phyloP scores from a whole-genome alignment of 2,329 filamentous ascomycete species.

The Ambrosiella beaveri region DNA sequence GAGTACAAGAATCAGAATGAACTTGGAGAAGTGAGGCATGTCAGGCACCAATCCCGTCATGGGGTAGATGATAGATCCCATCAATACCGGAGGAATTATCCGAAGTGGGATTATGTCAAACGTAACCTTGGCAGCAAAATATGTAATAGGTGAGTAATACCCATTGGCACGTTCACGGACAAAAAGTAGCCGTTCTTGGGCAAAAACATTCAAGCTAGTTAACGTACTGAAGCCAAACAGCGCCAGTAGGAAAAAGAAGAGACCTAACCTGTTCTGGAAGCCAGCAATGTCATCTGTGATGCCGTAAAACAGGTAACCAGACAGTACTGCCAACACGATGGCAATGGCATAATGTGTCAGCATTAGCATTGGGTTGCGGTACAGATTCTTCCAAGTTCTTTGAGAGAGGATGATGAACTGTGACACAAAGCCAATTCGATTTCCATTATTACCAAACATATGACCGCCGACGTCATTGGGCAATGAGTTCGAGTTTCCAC shows the following conservation, averaged over 20 bases:
- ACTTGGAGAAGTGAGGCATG: slow-evolving; percentile 70
- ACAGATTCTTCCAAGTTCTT: slow-evolving; percentile 91
- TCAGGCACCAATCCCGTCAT: slow-evolving; percentile 89
- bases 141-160: slow-evolving; percentile 86
- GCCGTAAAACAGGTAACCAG: slow-evolving; percentile 90
- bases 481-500: slow-evolving; percentile 33
- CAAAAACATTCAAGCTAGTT: slow-evolving; percentile 86
- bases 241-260: slow-evolving; percentile 94
- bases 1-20: slow-evolving; percentile 77
- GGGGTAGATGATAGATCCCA: slow-evolving; percentile 90
- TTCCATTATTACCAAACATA: slow-evolving; percentile 61
- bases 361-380: slow-evolving; percentile 96
- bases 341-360: slow-evolving; percentile 95
- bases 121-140: slow-evolving; percentile 91
- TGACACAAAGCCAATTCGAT: slow-evolving; percentile 57
- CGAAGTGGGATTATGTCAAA: slow-evolving; percentile 94
- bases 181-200: slow-evolving; percentile 76
- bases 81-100: slow-evolving; percentile 82
- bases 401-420: slow-evolving; percentile 83
- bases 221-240: slow-evolving; percentile 94
- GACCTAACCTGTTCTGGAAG: slow-evolving; percentile 89
- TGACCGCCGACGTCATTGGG: slow-evolving; percentile 19
- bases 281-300: slow-evolving; percentile 90
- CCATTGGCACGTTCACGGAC: slow-evolving; percentile 88
- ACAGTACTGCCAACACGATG: slow-evolving; percentile 82